Evolutionary conservation across 148 eudicot species (phyloP), one percentile per base, ranked within the genome.

Genomic region (Silene uniflora): DNA sequence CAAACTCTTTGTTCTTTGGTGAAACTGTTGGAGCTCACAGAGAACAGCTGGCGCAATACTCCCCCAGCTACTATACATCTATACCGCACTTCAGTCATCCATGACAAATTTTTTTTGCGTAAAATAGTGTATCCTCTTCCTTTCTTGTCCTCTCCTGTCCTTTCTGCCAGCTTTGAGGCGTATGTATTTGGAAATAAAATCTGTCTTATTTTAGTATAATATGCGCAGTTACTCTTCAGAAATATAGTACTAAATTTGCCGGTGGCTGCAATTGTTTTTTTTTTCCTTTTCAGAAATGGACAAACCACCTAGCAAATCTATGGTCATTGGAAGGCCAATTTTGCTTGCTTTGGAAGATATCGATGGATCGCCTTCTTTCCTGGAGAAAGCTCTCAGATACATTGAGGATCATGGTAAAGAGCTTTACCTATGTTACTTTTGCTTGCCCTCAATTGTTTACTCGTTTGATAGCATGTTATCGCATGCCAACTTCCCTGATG

Each of bases 341-440:
- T 84, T 92, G 82, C 93, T 92, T 78, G 98, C 98, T 80, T 82
- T 94, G 77, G 97, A 95, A 88, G 97, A 95, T 80, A 82, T 92
- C 71, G 99, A 95, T 73, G 99, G 99, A 78, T 87, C 93, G 68
- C 97, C 99, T 71, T 89, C 99, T 64, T 95, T 95, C 78, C 63
- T 95, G 80, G 99, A 95, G 81, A 95, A 95, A 84, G 96, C 97
- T 75, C 97, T 92, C 54, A 83, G 86, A 80, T 95, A 86, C 82
- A 80, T 90, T 24, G 99, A 95, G 81, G 81, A 80, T 22, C 87
- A 89, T 75, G 99, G 99, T 95, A 77, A 78, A 84, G 60, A 67
- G 75, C 75, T 76, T 29, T 67, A 75, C 32, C n/a, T 66, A 39
- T 71, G 59, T 44, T 25, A 61, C 23, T 47, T 52, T 49, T 46